Evolutionary conservation across 2,329 filamentous ascomycete genomes (phyloP).

Genomic region (Neofusicoccum umdonicola): DNA sequence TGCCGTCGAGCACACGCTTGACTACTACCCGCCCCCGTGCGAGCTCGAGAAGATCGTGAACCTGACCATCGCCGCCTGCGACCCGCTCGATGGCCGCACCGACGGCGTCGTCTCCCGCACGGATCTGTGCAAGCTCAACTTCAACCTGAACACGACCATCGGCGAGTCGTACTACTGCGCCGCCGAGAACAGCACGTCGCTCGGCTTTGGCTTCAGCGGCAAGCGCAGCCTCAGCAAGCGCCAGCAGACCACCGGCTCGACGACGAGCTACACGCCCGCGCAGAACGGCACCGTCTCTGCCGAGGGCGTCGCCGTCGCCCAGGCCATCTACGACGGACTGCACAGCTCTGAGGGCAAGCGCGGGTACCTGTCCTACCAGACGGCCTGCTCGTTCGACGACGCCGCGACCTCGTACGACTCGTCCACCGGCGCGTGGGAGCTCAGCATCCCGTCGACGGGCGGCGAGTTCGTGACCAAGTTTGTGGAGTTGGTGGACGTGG

Average conservation of each 20-base stretch:
- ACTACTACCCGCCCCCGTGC: constrained; percentile 45
- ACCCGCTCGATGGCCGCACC: constrained; percentile 53
- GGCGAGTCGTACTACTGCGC: constrained; percentile 49
- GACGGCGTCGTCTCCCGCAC: constrained; percentile 55
- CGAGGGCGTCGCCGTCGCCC: constrained; percentile 28
- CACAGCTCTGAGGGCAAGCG: constrained; percentile 40
- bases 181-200: constrained; percentile 23
- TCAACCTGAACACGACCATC: constrained; percentile 47
- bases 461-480: constrained; percentile 45
- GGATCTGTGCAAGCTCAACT: constrained; percentile 48
- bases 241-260: constrained; percentile 1
- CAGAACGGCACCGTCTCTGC: constrained; percentile 34
- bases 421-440: constrained; percentile 30
- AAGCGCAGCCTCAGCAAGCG: constrained; percentile 3
- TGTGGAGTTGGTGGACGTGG: constrained; percentile 30
- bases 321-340: constrained; percentile 35
- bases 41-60: constrained; percentile 54
- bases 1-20: constrained; percentile 39
- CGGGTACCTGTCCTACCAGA: constrained; percentile 43
- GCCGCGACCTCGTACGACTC: constrained; percentile 36
- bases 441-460: constrained; percentile 33
- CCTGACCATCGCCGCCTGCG: constrained; percentile 54
- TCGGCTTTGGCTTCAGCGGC: constrained; percentile 21
- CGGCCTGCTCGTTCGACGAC: constrained; percentile 32
- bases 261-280: constrained; percentile 23